phyloP scores from a whole-genome alignment of 306 rosid genomes.

The Pachyrhizus erosus region DNA sequence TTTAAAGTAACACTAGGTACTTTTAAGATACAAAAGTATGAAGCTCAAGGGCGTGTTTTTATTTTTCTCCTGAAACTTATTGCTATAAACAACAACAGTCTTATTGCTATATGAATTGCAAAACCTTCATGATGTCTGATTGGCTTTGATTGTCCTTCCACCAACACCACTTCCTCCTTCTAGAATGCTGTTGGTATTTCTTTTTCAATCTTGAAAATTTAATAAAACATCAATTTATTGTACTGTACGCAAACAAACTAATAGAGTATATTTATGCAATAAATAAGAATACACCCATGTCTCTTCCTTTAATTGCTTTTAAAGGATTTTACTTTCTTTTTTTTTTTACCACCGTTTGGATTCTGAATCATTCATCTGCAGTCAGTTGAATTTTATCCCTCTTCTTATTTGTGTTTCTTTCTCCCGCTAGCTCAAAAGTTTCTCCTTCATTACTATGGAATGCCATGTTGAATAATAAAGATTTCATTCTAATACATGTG shows the following conservation, averaged over 20 bases:
- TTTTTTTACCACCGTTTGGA: not conserved
- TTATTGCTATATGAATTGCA: not conserved
- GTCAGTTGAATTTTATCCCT: conserved; percentile 12
- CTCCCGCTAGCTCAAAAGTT: conserved; percentile 28
- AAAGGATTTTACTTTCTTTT: conserved; percentile 10
- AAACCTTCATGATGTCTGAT: not conserved
- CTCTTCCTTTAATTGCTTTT: conserved; percentile 29
- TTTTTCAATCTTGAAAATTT: conserved; percentile 20
- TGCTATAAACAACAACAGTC: no score
- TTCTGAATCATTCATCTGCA: conserved; percentile 27
- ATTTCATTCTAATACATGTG: conserved; percentile 30
- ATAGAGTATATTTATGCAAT: conserved; percentile 11
- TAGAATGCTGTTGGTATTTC: conserved; percentile 2
- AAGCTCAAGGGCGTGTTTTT: conserved; percentile 1
- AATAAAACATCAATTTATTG: conserved; percentile 17
- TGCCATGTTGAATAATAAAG: conserved; percentile 19
- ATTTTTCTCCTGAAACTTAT: not conserved
- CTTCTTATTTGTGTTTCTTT: conserved; percentile 16
- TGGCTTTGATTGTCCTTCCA: conserved; percentile 37
- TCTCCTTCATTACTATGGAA: conserved; percentile 36
- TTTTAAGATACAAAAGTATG: conserved; percentile 1
- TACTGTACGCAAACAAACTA: conserved; percentile 17
- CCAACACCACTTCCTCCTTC: conserved; percentile 9
- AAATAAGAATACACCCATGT: conserved; percentile 10
- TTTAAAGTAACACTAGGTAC: not conserved